Evolutionary conservation across 2,329 filamentous ascomycete genomes (phyloP).

Genomic region (Pezicula radicicola): DNA sequence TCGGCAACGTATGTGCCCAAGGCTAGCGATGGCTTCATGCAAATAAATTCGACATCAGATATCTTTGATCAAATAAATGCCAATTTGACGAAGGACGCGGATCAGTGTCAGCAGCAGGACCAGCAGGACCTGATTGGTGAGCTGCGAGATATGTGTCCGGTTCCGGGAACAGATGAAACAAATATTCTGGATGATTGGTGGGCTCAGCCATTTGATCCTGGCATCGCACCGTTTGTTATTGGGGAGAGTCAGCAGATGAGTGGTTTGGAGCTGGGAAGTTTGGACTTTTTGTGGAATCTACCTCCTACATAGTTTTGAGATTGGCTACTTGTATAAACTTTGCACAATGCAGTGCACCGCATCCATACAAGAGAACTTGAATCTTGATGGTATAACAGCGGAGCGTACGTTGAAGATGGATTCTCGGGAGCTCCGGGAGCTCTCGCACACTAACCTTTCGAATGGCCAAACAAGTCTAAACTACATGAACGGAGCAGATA

Average conservation of each 20-base stretch:
- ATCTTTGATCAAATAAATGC: neutral
- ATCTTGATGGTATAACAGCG: too few species aligned
- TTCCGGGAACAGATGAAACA: neutral
- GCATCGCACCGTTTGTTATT: constrained; percentile 4
- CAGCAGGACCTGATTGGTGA: neutral
- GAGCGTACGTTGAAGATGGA: too few species aligned
- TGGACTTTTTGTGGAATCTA: constrained; percentile 8
- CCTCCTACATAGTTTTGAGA: neutral
- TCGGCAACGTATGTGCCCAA: neutral
- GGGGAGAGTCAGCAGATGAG: neutral
- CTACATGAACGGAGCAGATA: too few species aligned
- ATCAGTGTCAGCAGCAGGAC: neutral
- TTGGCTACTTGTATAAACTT: too few species aligned
- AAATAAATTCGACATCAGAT: neutral
- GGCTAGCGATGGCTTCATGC: neutral
- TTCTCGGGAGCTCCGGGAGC: too few species aligned
- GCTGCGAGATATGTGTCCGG: neutral
- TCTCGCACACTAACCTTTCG: too few species aligned
- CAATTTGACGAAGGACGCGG: neutral
- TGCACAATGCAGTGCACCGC: too few species aligned
- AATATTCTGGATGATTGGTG: constrained; percentile 2
- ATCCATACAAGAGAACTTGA: too few species aligned
- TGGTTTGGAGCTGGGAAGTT: constrained; percentile 1
- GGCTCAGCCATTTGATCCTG: constrained; percentile 4
- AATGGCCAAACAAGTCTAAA: too few species aligned